Base-by-base conservation (phyloP, 2,329 filamentous ascomycete genomes). In the Didymella pomorum region DNA sequence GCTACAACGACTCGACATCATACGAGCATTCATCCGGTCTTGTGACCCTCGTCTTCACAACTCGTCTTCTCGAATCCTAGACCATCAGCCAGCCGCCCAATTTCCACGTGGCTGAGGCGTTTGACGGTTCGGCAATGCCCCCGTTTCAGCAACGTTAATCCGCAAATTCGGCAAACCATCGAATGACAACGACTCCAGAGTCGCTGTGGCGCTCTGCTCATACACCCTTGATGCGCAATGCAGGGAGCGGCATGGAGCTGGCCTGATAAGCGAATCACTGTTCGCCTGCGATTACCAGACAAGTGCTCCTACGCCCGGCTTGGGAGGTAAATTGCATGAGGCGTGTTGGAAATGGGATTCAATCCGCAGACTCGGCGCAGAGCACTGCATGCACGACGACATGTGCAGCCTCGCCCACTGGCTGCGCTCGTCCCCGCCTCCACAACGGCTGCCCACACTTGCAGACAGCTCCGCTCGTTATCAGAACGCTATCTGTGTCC, bases 261-360 rank as follows among this genome's bases (percentile, higher is more conserved):
- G 28, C 20, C 49, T 58, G 49, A 53, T 55, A 51, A 44, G 41
- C 51, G 42, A 59, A 47, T 54, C 46, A 51, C 4, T 9, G 35
- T 26, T 59, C 56, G 51, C 51, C 23, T 59, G 28, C 42, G 33
- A 54, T 55, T 55, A 51, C 56, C 35, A 31, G 41, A 59, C 51
- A 42, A 29, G 42, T 43, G 42, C 50, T 51, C 35, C 56, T 55
- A 51, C 54, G 14, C 56, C 56, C 56, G 56, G 51, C 56, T 55
- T 42, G 47, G 56, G 47, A 59, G 56, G 56, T 59, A 52, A 26
- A 47, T 37, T 42, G 28, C 14, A 18, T n/a, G 9, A 35, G 31
- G 31, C 11, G 31, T 35, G 16, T 35, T 35, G 31, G 31, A 35
- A 35, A n/a, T 35, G 31, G 16, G 31, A 35, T n/a, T 35, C 14